Percentiles rank a stretch among this genome's conserved stretches.
These are phyloP conservation scores for Castanea crenata DNA, from an alignment of 306 rosid genomes.

Conservation along the genomic window DNA sequence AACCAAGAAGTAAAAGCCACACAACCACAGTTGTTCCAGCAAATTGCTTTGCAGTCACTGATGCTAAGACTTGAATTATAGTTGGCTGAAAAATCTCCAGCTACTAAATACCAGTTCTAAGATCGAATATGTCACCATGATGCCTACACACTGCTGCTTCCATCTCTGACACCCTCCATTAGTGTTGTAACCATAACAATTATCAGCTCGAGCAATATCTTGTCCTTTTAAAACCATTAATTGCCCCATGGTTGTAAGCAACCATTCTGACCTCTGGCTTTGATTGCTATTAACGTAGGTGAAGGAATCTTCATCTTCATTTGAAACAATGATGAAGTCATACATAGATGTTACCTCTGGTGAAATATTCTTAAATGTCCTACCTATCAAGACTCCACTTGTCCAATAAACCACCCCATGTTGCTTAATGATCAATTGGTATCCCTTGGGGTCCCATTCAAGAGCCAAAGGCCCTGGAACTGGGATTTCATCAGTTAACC, in stretches of 20 bases:
- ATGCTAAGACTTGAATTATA: too few relatives aligned
- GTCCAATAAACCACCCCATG: too few relatives aligned
- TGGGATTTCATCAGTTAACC: background rate
- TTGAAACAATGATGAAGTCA: background rate
- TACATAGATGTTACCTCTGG: background rate
- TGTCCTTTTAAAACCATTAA: background rate
- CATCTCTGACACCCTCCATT: too few relatives aligned
- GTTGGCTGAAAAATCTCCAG: too few relatives aligned
- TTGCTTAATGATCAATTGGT: too few relatives aligned
- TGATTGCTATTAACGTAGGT: background rate
- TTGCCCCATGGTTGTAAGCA: constrained; percentile 7
- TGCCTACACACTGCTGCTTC: constrained; percentile 14
- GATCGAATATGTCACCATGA: constrained; percentile 1
- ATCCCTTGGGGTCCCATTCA: too few relatives aligned
- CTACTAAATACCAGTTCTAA: background rate
- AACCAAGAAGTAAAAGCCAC: background rate
- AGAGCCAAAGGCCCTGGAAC: background rate
- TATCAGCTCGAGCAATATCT: background rate
- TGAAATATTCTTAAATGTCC: too few relatives aligned
- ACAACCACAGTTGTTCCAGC: constrained; percentile 24
- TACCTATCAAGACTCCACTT: too few relatives aligned
- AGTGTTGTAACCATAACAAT: background rate
- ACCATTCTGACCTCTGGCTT: background rate
- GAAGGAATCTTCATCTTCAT: background rate
- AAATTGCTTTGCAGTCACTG: constrained; percentile 19